Evolutionary conservation across 768 basidiomycete genomes (phyloP).

Genomic region (Exidia glandulosa): DNA sequence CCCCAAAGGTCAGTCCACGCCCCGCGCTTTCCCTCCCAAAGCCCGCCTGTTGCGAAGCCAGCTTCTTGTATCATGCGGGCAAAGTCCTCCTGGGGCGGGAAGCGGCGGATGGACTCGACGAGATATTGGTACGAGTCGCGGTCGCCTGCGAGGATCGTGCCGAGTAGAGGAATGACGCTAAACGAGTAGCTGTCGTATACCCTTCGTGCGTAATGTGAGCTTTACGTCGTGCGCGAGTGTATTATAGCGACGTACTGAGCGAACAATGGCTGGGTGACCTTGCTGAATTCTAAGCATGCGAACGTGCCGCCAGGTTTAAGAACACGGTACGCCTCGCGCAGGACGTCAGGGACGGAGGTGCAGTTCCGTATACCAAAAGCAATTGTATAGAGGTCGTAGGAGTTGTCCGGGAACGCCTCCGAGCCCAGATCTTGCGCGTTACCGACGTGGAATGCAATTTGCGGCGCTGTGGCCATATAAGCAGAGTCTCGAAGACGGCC

Average conservation of each 20-base stretch:
- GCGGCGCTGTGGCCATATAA: slow-evolving; percentile 49
- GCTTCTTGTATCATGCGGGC: slow-evolving; percentile 80
- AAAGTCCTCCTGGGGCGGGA: slow-evolving; percentile 82
- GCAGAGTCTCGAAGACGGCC: slow-evolving; percentile 1
- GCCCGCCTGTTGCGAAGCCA: slow-evolving; percentile 61
- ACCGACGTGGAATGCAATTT: slow-evolving; percentile 84
- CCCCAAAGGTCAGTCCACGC: slow-evolving; percentile 83
- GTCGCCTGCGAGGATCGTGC: slow-evolving; percentile 94
- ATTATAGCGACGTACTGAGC: slow-evolving; percentile 51
- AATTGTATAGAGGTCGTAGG: slow-evolving; percentile 95
- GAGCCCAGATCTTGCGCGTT: slow-evolving; percentile 86
- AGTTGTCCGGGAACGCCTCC: slow-evolving; percentile 63
- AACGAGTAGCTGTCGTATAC: slow-evolving; percentile 94
- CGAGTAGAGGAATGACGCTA: slow-evolving; percentile 85
- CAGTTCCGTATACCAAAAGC: slow-evolving; percentile 98
- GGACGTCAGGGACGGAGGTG: slow-evolving; percentile 80
- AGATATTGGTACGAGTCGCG: slow-evolving; percentile 94
- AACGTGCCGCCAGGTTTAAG: slow-evolving; percentile 94
- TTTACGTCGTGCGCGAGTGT: not conserved
- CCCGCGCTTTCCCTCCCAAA: slow-evolving; percentile 57
- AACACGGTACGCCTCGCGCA: slow-evolving; percentile 84
- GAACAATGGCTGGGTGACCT: slow-evolving; percentile 78
- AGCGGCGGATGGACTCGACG: slow-evolving; percentile 91
- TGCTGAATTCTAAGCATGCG: slow-evolving; percentile 93
- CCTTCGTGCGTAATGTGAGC: slow-evolving; percentile 28